Conservation (phyloP, 2,329 filamentous ascomycete species). For the Exophiala lecanii-corni region DNA sequence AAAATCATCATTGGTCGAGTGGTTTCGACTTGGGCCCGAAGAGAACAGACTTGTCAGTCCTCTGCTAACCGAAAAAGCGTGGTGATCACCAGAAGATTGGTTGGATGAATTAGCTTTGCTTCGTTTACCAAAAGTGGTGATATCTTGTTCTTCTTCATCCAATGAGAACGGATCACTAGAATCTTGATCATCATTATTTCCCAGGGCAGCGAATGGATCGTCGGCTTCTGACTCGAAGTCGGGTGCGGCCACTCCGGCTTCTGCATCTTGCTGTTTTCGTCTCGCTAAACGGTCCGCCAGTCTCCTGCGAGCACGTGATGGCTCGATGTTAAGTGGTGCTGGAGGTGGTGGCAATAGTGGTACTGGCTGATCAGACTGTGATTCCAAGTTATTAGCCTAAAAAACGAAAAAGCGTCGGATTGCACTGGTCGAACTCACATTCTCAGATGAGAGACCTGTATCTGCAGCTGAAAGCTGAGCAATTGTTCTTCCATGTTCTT, state of each 20-base stretch:
- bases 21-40: constrained; percentile 4
- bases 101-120: constrained; percentile 16
- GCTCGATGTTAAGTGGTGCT: constrained; percentile 76
- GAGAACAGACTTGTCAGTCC: constrained; percentile 27
- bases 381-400: constrained; percentile 36
- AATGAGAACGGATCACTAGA: constrained; percentile 27
- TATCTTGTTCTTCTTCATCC: constrained; percentile 28
- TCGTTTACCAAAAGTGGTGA: constrained; percentile 26
- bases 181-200: constrained; percentile 37
- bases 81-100: constrained; percentile 24
- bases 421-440: constrained; percentile 55
- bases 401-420: constrained; percentile 39
- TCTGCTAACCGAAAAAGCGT: constrained; percentile 30
- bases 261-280: constrained; percentile 53
- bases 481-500: constrained; percentile 17
- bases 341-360: constrained; percentile 53
- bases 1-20: constrained; percentile 24
- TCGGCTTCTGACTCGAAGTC: constrained; percentile 29
- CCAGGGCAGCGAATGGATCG: constrained; percentile 31
- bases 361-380: constrained; percentile 37
- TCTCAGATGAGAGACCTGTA: constrained; percentile 48
- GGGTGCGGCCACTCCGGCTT: constrained; percentile 25
- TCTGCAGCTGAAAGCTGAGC: constrained; percentile 22
- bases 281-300: constrained; percentile 82
- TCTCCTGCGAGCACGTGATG: constrained; percentile 79